Evolutionary conservation across 2,329 filamentous ascomycete genomes (phyloP).

Genomic region (Fusarium sambucinum): DNA sequence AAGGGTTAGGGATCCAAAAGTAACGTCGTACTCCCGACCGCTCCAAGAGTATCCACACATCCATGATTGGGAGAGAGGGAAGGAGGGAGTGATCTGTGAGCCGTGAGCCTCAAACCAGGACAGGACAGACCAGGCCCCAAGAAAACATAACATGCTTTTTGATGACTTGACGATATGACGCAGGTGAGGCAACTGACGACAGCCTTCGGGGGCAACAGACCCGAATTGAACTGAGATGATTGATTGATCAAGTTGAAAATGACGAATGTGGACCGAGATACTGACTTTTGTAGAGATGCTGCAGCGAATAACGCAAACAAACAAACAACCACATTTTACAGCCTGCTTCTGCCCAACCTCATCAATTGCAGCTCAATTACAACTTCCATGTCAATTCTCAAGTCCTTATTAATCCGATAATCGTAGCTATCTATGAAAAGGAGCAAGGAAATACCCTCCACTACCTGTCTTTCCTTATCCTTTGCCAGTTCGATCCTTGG

Average conservation of each 20-base stretch:
- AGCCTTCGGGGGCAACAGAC: constrained; percentile 8
- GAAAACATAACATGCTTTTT: constrained; percentile 7
- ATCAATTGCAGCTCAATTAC: background rate
- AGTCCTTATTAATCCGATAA: background rate
- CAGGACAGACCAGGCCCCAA: constrained; percentile 11
- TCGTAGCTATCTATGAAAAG: constrained; percentile 4
- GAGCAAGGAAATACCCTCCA: background rate
- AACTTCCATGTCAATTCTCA: background rate
- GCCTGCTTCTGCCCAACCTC: background rate
- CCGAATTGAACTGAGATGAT: constrained; percentile 5
- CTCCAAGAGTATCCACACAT: constrained; percentile 28
- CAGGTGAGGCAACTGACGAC: constrained; percentile 35
- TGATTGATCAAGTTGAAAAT: constrained; percentile 21
- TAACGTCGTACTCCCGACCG: constrained; percentile 34
- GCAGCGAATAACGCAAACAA: constrained; percentile 10
- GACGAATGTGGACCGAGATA: constrained; percentile 16
- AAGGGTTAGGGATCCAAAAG: constrained; percentile 39
- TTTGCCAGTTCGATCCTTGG: background rate
- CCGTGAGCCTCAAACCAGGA: constrained; percentile 39
- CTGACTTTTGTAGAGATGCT: background rate
- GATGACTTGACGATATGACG: constrained; percentile 16
- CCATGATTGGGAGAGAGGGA: constrained; percentile 5
- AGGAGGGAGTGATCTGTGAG: constrained; percentile 16
- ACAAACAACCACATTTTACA: constrained; percentile 2
- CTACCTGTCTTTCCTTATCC: background rate